Evolutionary conservation across 768 basidiomycete genomes (phyloP), one percentile per base, ranked within the genome.

Genomic region (Tephrocybe sp.): DNA sequence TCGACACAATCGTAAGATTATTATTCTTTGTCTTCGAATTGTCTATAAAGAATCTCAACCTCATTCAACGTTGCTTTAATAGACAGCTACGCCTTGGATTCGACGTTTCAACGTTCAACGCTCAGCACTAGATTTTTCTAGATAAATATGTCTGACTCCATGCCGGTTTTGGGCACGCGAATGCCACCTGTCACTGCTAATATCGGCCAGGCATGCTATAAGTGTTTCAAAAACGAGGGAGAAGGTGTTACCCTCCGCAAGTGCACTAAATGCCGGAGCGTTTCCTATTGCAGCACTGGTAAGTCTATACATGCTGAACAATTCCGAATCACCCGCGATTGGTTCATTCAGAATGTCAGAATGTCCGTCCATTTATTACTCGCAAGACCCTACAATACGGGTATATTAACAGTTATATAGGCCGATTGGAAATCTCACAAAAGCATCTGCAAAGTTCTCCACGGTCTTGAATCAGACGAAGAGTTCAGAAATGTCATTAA

Each of bases 231-330:
- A 43, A 54, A 53, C 10, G 60, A 63, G 22, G 41, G 46, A 19
- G 42, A 49, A 5, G 57, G 48, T 26, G 41, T 41, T 5, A 48
- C 49, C 5, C 61, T 72, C 14, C 60, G 59, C 34, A 67, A 57
- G 40, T 73, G 70, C 51, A 58, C 62, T 1, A 59, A 58, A 8
- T 73, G 70, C 54, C 56, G 54, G 12, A 56, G 61, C 20, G 66
- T 72, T 12, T 58, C 60, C 12, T 72, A 72, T 49, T 72, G 69
- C 46, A 58, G 65, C 17, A 17, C 55, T 43, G 62, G 67, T 71
- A 51, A 12, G 59, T 35, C 17, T n/a, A n/a, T n/a, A n/a, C 20
- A 31, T 12, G 0, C 10, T 13, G 22, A 8, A n/a, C 14, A 4
- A 20, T 16, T 30, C 16, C 17, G 17, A 32, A 35, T 9, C 13